Base-by-base conservation (phyloP, 768 basidiomycete genomes). In the Rossbeevera mucosa region DNA sequence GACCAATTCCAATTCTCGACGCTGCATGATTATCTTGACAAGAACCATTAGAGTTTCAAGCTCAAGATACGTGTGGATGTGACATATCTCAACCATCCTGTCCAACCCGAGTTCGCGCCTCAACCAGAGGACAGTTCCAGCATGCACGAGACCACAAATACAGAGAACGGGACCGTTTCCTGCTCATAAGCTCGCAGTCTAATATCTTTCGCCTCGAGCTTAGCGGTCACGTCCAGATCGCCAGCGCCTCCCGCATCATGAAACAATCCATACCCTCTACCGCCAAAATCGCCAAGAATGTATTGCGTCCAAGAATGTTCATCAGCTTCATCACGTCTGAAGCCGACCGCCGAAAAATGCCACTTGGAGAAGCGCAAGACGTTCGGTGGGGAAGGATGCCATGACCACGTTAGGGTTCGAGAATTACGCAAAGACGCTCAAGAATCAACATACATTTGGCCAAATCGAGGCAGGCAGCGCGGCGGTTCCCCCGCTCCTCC, bases 241-340 rank as follows among this genome's bases (percentile, higher is more conserved):
- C 94, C 47, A 98, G 97, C 66, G 94, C 97, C n/a, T 85, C 93
- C 14, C 82, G 95, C 20, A 94, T 98, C 64, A 98, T 97, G 94
- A 97, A 97, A 71, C 76, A 84, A 40, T 80, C 91, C 11, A 85
- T 97, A 2, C 94, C 95, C 0, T 74, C 84, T 0, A 88, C 88
- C 18, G 91, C 95, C 40, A 98, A 98, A 74, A 95, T 97, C 63
- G 90, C 91, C 7, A 97, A 97, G 70, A 95, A 98, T 71, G 94
- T 94, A 98, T 72, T 94, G 91, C 71, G 92, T 97, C 40, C 95
- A 98, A 69, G 95, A 97, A 72, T 96, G 94, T 98, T 96, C 76
- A 97, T 98, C 69, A 86, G 85, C 61, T 98, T 98, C 79, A 93
- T 98, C 74, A 96, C 94, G 25, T 90, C 86, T 41, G 95, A 98